Evolutionary conservation across 495 filamentous ascomycete species (phyloP).

Genomic region (Neurospora sp.): DNA sequence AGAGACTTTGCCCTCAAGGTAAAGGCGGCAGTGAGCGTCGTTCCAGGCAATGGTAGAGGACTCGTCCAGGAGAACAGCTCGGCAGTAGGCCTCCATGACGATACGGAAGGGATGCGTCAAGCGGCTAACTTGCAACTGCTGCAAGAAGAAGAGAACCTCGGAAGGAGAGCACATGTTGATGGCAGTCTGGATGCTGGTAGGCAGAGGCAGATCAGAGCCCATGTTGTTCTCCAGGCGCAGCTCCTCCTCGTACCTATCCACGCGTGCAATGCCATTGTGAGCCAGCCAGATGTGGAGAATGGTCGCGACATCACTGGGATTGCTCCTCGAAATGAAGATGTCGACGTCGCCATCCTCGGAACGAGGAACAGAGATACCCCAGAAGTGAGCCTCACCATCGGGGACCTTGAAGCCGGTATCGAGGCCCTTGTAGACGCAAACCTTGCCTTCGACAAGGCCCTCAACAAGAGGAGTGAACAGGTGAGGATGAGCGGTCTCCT

Average conservation of each 20-base stretch:
- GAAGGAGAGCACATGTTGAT: conserved; percentile 13
- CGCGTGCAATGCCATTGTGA: conserved; percentile 13
- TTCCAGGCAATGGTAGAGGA: conserved; percentile 9
- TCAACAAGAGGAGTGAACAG: conserved; percentile 9
- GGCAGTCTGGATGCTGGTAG: conserved; percentile 10
- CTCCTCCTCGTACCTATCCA: conserved; percentile 17
- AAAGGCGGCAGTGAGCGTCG: conserved; percentile 8
- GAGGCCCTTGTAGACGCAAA: conserved; percentile 15
- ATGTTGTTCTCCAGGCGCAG: conserved; percentile 5
- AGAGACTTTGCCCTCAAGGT: conserved; percentile 5
- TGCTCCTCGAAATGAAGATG: conserved; percentile 16
- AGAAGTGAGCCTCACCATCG: conserved; percentile 12
- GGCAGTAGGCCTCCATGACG: conserved; percentile 12
- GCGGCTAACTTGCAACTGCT: conserved; percentile 9
- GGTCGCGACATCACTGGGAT: conserved; percentile 14
- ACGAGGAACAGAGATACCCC: conserved; percentile 10
- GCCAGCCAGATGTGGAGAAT: conserved; percentile 19
- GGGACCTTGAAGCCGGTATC: conserved; percentile 18
- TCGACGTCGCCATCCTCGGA: neutral
- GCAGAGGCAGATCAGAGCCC: neutral
- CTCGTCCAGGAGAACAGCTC: conserved; percentile 6
- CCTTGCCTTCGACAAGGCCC: conserved; percentile 6
- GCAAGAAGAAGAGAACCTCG: conserved; percentile 12
- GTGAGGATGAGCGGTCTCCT: conserved; percentile 1
- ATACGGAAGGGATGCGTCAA: conserved; percentile 7